These are phyloP conservation scores for Phytophthora pinifolia DNA, from an alignment of 352 stramenopile species.

Conservation along the genomic window DNA sequence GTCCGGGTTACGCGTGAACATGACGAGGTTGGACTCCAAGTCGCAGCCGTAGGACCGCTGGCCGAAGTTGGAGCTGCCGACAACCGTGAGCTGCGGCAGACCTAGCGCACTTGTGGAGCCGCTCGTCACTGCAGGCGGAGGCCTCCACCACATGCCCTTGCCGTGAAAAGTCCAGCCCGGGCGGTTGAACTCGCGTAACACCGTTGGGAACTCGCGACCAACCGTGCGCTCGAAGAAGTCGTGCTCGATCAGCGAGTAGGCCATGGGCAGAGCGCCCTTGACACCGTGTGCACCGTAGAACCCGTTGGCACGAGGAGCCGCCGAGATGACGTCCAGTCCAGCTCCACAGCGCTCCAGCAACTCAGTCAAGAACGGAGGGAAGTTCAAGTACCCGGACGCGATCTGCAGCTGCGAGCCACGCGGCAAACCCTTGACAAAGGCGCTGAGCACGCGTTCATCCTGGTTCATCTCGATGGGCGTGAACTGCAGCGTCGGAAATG, in stretches of 20 bases:
- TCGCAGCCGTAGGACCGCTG: slow-evolving; percentile 75
- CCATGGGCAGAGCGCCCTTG: slow-evolving; percentile 77
- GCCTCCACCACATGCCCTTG: slow-evolving; percentile 83
- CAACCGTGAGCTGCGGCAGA: slow-evolving; percentile 50
- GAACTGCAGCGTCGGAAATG: slow-evolving; percentile 79
- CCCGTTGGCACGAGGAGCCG: slow-evolving; percentile 66
- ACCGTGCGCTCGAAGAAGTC: slow-evolving; percentile 68
- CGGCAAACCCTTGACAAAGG: slow-evolving; percentile 49
- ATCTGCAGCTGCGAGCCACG: slow-evolving; percentile 53
- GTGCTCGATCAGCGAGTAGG: slow-evolving; percentile 83
- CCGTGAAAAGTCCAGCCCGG: slow-evolving; percentile 78
- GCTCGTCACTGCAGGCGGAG: slow-evolving; percentile 7
- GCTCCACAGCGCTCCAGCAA: slow-evolving; percentile 47
- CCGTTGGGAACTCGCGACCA: slow-evolving; percentile 35
- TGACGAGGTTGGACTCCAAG: slow-evolving; percentile 70
- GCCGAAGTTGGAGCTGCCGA: slow-evolving; percentile 83
- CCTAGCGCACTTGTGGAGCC: slow-evolving; percentile 2
- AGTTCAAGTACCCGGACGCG: slow-evolving; percentile 82
- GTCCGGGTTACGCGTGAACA: slow-evolving; percentile 57
- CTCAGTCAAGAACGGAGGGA: slow-evolving; percentile 62
- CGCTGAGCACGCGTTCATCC: slow-evolving; percentile 53
- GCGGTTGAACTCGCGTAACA: slow-evolving; percentile 71
- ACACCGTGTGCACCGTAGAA: slow-evolving; percentile 74
- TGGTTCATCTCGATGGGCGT: slow-evolving; percentile 57
- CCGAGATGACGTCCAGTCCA: slow-evolving; percentile 61